Evolutionary conservation across 768 basidiomycete species (phyloP), one percentile per base, ranked within the genome.

Genomic region (Lactarius indigo): DNA sequence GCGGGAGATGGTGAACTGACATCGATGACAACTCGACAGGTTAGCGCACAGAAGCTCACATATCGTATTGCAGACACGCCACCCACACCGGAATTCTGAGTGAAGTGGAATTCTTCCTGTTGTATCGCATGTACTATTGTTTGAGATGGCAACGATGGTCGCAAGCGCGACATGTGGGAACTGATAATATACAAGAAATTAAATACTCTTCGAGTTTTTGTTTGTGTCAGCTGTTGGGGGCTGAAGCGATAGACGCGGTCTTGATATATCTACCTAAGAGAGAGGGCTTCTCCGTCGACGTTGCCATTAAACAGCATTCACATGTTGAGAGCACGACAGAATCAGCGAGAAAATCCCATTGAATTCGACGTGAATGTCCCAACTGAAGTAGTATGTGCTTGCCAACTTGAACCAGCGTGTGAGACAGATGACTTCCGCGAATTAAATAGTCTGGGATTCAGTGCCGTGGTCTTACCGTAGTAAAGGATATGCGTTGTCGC

Each of bases 31-130:
- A 47, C 5, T 9, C 13, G 30, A 9, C 37, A 72, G 71, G 64
- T 73, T 28, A 75, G 73, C 60, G 76, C 68, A 35, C 71, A 73
- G 67, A 77, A 78, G 67, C 61, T 75, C 39, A 75, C 74, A 15
- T 75, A 74, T 64, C 64, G 70, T 33, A 61, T 74, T 52, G 50
- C 61, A 15, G 69, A 69, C 30, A 70, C 68, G 1, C 68, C 69
- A 12, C 68, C 63, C 37, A 70, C 60, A 2, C 64, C 69, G 15
- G 47, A 30, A 23, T 2, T 66, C 41, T 66, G 54, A 63, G 9
- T 12, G 55, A 15, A 23, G 26, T 26, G n/a, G 7, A n/a, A 15
- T n/a, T 23, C n/a, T 23, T 26, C 5, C 12, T 9, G n/a, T 17
- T 52, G 50, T n/a, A 23, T 26, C 13, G 9, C n/a, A 8, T 10